Evolutionary conservation across 1,139 yeast species (phyloP), one percentile per base, ranked within the genome.

Genomic region (Candida sp.): DNA sequence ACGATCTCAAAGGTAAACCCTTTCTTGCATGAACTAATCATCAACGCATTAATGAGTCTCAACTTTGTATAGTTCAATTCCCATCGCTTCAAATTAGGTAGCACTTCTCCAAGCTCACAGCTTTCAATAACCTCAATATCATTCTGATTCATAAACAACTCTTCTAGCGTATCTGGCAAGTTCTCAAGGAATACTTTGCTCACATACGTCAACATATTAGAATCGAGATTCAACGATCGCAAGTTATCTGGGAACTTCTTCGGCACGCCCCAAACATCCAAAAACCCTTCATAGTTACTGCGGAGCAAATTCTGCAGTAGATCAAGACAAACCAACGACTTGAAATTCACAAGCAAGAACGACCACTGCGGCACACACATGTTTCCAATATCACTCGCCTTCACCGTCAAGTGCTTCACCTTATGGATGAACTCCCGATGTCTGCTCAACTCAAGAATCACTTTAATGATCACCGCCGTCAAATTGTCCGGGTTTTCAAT

Each of bases 321-420:
- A 48, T 72, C 64, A 33, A 76, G 61, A 9, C 42, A 49, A 17
- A 54, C 47, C 12, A 72, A 49, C 43, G 62, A 62, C 4, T 51
- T 50, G 45, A 74, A 72, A 27, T 65, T 58, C 9, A 53, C 50
- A 38, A 76, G 65, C 7, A 75, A 56, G 45, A 62, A 63, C 30
- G 70, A 62, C 80, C 80, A 76, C 40, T 65, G 68, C 4, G 61
- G 52, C 3, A 66, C 66, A 52, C 62, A 74, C 47, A 69, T 63
- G 31, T 64, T 63, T 1, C 81, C 80, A 3, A 76, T 68, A 49
- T 75, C 76, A n/a, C 77, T 69, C 11, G 70, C 63, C 27, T 57
- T 56, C 27, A 76, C 65, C 25, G 72, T 61, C 3, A 76, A 35
- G 17, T 53, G 44, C 4, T 53, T 54, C 39, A 75, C 51, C 49